Conservation (phyloP, 2,329 filamentous ascomycete genomes). For the Apiospora aurea region DNA sequence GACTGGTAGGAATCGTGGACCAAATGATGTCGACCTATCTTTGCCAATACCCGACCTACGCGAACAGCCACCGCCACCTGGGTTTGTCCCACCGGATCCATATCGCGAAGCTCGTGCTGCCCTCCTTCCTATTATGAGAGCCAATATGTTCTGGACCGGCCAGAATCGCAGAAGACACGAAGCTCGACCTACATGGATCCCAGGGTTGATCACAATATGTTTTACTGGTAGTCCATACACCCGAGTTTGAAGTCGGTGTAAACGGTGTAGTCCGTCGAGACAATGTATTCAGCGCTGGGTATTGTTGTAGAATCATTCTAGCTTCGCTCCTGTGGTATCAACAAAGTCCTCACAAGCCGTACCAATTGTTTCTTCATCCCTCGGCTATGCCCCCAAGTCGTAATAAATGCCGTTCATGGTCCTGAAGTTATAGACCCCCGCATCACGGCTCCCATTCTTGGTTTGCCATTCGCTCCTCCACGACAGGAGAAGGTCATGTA, state of each 20-base stretch:
- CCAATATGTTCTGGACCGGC: not conserved
- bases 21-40: not conserved
- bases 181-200: not conserved
- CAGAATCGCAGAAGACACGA: not conserved
- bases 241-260: too few relatives aligned
- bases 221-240: not conserved
- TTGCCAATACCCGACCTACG: slow-evolving; percentile 3
- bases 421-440: slow-evolving; percentile 91
- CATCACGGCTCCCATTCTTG: slow-evolving; percentile 67
- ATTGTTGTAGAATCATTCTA: not conserved
- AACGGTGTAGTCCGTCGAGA: not conserved
- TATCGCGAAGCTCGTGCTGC: not conserved
- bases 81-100: not conserved
- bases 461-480: slow-evolving; percentile 66
- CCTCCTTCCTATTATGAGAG: not conserved
- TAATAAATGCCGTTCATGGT: slow-evolving; percentile 87
- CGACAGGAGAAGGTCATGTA: slow-evolving; percentile 76
- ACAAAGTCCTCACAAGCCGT: too few relatives aligned
- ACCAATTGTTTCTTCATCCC: not conserved
- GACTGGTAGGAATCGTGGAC: not conserved
- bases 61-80: not conserved
- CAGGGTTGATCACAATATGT: not conserved
- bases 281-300: not conserved
- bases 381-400: slow-evolving; percentile 65
- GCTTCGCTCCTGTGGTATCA: not conserved